These are phyloP conservation scores for Rhododendron henanense DNA, from an alignment of 148 eudicot genomes.

Conservation along the genomic window DNA sequence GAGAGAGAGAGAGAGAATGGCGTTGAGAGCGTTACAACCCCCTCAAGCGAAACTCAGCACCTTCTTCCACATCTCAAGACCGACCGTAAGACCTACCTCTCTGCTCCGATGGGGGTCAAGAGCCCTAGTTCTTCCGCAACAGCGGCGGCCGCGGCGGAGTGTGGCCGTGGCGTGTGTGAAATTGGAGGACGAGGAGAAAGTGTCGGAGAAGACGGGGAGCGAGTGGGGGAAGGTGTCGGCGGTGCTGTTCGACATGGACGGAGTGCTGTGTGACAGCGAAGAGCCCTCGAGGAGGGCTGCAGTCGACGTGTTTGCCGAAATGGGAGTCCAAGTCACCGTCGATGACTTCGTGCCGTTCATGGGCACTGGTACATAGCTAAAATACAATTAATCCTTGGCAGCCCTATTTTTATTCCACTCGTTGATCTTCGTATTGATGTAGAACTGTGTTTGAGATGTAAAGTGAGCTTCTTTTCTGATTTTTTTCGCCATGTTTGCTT, in stretches of 20 bases:
- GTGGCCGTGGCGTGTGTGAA: slow-evolving; percentile 35
- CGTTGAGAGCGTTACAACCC: slow-evolving; percentile 21
- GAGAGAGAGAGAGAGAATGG: slow-evolving; percentile 28
- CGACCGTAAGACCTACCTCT: slow-evolving; percentile 1
- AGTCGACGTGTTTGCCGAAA: slow-evolving; percentile 78
- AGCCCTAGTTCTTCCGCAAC: not conserved
- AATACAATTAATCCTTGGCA: not conserved
- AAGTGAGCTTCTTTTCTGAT: not conserved
- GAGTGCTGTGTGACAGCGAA: slow-evolving; percentile 91
- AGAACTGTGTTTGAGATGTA: not conserved
- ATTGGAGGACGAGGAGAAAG: slow-evolving; percentile 37
- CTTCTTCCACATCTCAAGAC: slow-evolving; percentile 20
- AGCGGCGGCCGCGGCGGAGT: slow-evolving; percentile 13
- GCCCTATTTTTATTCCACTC: not conserved
- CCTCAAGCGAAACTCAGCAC: slow-evolving; percentile 15
- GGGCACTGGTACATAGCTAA: slow-evolving; percentile 70
- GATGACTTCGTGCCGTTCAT: slow-evolving; percentile 93
- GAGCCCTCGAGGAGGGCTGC: slow-evolving; percentile 80
- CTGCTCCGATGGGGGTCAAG: slow-evolving; percentile 18
- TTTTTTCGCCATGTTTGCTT: not conserved
- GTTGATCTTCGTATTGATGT: not conserved
- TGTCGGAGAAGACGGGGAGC: slow-evolving; percentile 11
- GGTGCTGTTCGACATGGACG: slow-evolving; percentile 96
- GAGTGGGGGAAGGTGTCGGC: slow-evolving; percentile 92
- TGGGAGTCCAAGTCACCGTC: slow-evolving; percentile 75